These are phyloP conservation scores for Gnetum montanum DNA, from an alignment of 75 land plant genomes.

Conservation along the genomic window DNA sequence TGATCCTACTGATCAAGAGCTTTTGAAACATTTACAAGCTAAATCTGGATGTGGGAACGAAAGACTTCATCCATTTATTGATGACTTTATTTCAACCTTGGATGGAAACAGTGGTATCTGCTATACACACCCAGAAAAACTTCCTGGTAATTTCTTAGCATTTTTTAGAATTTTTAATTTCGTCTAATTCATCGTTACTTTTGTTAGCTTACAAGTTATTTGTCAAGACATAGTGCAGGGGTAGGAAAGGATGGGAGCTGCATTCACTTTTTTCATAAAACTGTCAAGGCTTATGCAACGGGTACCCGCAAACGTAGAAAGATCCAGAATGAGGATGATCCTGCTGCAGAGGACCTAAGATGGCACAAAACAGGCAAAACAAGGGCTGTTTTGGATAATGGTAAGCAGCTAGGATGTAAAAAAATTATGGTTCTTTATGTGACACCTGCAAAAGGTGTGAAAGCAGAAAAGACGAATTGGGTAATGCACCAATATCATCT, in stretches of 20 bases:
- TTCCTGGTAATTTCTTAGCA: slow-evolving; percentile 50
- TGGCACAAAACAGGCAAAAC: slow-evolving; percentile 99
- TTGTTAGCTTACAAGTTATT: neutral
- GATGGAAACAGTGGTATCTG: slow-evolving; percentile 82
- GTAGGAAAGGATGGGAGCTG: slow-evolving; percentile 70
- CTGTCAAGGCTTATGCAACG: slow-evolving; percentile 65
- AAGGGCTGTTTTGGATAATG: slow-evolving; percentile 56
- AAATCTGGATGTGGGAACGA: slow-evolving; percentile 38
- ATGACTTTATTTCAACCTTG: slow-evolving; percentile 78
- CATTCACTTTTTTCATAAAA: slow-evolving; percentile 65
- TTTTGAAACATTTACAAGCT: slow-evolving; percentile 68
- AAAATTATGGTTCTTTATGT: slow-evolving; percentile 94
- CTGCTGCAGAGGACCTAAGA: slow-evolving; percentile 36
- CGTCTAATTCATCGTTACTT: neutral
- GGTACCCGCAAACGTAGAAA: slow-evolving; percentile 86
- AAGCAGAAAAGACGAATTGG: slow-evolving; percentile 82
- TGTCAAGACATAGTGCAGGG: slow-evolving; percentile 24
- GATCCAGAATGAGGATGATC: slow-evolving; percentile 15
- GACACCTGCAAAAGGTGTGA: slow-evolving; percentile 38
- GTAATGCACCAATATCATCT: slow-evolving; percentile 96
- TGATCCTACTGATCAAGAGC: slow-evolving; percentile 84
- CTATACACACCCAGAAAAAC: slow-evolving; percentile 76
- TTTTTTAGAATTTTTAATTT: neutral
- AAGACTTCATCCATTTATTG: slow-evolving; percentile 58
- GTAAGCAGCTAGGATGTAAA: slow-evolving; percentile 67